Base-by-base conservation (phyloP, 495 filamentous ascomycete species). In the Ramalina intermedia region DNA sequence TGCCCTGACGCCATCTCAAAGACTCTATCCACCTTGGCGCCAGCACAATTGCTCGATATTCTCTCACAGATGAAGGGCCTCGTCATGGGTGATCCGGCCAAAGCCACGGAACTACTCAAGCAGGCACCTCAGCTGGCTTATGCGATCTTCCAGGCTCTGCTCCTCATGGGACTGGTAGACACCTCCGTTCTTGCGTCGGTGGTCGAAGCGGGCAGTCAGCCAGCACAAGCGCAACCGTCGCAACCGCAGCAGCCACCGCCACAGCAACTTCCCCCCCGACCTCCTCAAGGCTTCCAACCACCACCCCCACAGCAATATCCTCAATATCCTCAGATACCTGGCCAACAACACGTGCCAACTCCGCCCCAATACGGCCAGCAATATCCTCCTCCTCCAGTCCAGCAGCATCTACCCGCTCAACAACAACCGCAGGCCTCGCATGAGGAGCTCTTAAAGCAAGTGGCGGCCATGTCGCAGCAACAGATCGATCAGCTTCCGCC, bases 101-200 rank as follows among this genome's bases (percentile, higher is more conserved):
- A 87, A 58, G 89, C 89, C 0, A 87, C 83, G 9, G 87, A 95
- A 60, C 76, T 99, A 39, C 74, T 99, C 20, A 71, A 79, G 49
- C 81, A 88, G 66, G 89, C 91, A 0, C 91, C 91, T 0, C 91
- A 99, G 66, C 80, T 99, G 20, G 79, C 84, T 38, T 96, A 94
- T 57, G 93, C 91, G 21, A 85, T 96, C 55, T 96, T 99, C 70
- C 93, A 96, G 63, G 84, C 88, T 6, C 71, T 99, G 4, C 76
- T 99, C 0, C 74, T 96, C 14, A 88, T 96, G 80, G 85, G 85
- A 39, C 77, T 99, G 7, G 91, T 99, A 47, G 87, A 91, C 56
- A 73, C 76, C 29, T 68, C 58, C 26, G 66, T 75, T 7, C 63
- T 83, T 23, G 68, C 69, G 23, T 67, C 69, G 9, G 72, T 83